Evolutionary conservation across 2,329 filamentous ascomycete species (phyloP), one percentile per base, ranked within the genome.

Genomic region (Calycina herbarum): DNA sequence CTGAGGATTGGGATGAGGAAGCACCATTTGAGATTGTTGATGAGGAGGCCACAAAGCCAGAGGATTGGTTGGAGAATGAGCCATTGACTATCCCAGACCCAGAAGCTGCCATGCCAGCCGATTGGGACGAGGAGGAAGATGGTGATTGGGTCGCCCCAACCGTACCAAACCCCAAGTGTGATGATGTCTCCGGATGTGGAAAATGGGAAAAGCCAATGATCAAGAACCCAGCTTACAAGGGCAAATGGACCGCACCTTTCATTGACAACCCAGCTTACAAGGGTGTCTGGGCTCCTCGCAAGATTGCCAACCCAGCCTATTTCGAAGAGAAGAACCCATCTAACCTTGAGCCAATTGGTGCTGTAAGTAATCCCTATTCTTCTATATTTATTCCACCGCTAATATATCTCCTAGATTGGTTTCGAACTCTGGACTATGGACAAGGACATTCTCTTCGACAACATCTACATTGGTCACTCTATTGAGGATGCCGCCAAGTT

Each of bases 381-480:
- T 61, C n/a, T 70, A 5, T 56, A 27, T 38, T 38, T 57, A 70
- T 62, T 7, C 29, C 31, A 31, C 42, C 68, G 66, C 73, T 67
- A 45, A 33, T 8, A 38, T 64, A 58, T 24, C 76, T 24, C 48
- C 10, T 54, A 93, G 91, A 94, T 98, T 82, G 95, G 95, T 75
- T 98, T 98, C 77, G 95, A 99, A 82, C 94, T 99, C 82, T 99
- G 95, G 95, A 98, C 95, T 76, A 99, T 99, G 95, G 94, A 97
- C 83, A 96, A 89, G 79, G 91, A 97, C 78, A 98, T 99, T 74
- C 90, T 97, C 76, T 98, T 99, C 76, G 93, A 98, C 88, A 99
- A 99, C 89, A 96, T 99, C 85, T 99, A 98, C 87, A 93, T 99
- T 78, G 95, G 95, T 70, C 95, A 99, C 88, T 98, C 94, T 24